phyloP scores from a whole-genome alignment of 257 asterid species.

The Marsdenia floribunda region DNA sequence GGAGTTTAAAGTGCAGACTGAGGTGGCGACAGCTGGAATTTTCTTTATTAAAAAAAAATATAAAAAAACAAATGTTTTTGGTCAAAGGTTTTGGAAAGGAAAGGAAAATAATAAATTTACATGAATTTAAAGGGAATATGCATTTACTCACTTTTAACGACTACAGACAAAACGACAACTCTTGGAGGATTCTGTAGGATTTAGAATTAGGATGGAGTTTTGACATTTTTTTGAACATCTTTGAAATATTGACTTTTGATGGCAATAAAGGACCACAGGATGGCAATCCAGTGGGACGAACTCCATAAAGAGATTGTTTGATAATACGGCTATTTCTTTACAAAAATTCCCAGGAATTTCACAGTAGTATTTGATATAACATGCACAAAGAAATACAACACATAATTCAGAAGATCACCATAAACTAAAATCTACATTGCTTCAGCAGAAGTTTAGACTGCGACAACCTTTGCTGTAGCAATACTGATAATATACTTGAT shows the following conservation, averaged over 20 bases:
- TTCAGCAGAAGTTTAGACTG: not conserved
- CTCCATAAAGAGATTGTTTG: too few species aligned
- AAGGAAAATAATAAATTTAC: too few species aligned
- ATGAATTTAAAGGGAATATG: too few species aligned
- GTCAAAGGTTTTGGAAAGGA: too few species aligned
- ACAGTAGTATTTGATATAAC: not conserved
- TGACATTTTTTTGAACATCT: not conserved
- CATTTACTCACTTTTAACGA: not conserved
- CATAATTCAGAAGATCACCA: not conserved
- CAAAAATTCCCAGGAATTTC: too few species aligned
- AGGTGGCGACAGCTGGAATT: not conserved
- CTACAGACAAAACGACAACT: not conserved
- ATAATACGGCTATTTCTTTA: too few species aligned
- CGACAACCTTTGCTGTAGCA: slow-evolving; percentile 31
- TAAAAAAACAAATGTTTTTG: not conserved
- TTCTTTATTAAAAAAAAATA: not conserved
- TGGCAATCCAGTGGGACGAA: too few species aligned
- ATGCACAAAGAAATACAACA: too few species aligned
- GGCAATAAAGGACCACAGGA: too few species aligned
- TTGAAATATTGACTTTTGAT: not conserved
- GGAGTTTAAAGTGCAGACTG: not conserved
- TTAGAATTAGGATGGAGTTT: not conserved
- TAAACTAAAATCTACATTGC: not conserved
- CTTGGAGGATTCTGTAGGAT: not conserved
- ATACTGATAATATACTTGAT: slow-evolving; percentile 65